Evolutionary conservation across 805 yeast genomes (phyloP).

Genomic region (Peterozyma xylosa): DNA sequence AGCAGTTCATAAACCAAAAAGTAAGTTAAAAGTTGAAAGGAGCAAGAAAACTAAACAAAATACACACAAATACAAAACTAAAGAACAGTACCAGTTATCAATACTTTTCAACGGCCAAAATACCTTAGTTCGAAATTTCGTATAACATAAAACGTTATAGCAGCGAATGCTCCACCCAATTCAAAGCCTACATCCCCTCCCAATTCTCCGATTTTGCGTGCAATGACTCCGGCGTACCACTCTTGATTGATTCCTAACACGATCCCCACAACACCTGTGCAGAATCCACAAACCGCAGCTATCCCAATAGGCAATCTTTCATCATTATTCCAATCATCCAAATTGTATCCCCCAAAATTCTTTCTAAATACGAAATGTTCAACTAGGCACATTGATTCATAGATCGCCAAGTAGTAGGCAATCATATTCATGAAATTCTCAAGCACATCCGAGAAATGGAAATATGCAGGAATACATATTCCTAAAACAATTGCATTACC

Average conservation of each 20-base stretch:
- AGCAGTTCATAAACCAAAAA: too few relatives aligned
- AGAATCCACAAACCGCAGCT: constrained; percentile 72
- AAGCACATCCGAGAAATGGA: constrained; percentile 65
- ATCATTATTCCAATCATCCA: constrained; percentile 51
- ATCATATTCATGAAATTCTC: constrained; percentile 83
- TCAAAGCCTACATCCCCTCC: constrained; percentile 90
- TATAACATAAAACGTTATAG: constrained; percentile 45
- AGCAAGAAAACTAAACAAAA: too few relatives aligned
- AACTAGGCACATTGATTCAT: constrained; percentile 63
- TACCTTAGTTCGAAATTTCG: constrained; percentile 65
- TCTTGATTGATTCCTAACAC: constrained; percentile 82
- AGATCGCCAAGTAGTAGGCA: constrained; percentile 85
- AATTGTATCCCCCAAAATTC: constrained; percentile 54
- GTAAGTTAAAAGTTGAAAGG: too few relatives aligned
- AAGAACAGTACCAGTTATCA: too few relatives aligned
- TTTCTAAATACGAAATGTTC: constrained; percentile 77
- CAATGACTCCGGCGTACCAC: constrained; percentile 78
- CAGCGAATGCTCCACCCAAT: constrained; percentile 59
- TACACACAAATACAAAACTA: too few relatives aligned
- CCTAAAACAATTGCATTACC: constrained; percentile 77
- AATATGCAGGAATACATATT: constrained; percentile 82
- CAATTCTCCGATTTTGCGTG: constrained; percentile 43
- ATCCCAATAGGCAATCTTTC: constrained; percentile 60
- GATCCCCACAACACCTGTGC: constrained; percentile 79
- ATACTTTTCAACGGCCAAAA: constrained; percentile 31